Evolutionary conservation across 495 filamentous ascomycete genomes (phyloP).

Genomic region (Aspergillus sparsus): DNA sequence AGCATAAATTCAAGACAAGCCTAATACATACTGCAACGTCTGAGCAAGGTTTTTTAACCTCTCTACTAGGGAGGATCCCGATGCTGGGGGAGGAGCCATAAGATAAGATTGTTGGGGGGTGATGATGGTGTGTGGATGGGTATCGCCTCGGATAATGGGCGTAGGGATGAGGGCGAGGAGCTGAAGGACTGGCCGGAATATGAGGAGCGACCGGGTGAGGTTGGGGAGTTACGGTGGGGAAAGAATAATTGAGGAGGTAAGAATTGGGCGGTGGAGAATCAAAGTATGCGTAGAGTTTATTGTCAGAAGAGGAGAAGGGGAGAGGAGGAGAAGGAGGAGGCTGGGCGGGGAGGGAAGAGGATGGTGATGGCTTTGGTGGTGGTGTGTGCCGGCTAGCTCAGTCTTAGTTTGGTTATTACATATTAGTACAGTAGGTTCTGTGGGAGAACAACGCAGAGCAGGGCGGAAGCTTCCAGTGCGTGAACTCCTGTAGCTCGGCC

Average conservation of each 20-base stretch:
- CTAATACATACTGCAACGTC: conserved; percentile 76
- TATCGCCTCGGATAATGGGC: conserved; percentile 2
- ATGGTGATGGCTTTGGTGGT: conserved; percentile 12
- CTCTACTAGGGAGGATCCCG: conserved; percentile 68
- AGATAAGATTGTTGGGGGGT: conserved; percentile 10
- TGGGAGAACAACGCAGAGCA: neutral
- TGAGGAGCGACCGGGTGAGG: neutral
- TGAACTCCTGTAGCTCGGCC: neutral
- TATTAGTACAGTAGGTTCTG: neutral
- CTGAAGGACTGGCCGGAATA: neutral
- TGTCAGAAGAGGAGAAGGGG: neutral
- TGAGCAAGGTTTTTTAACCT: conserved; percentile 75
- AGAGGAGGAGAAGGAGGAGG: conserved; percentile 6
- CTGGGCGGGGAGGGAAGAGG: conserved; percentile 14
- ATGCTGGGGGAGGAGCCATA: conserved; percentile 82
- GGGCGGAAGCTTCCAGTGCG: conserved; percentile 20
- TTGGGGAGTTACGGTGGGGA: neutral
- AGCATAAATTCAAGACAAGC: conserved; percentile 26
- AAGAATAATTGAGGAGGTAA: conserved; percentile 17
- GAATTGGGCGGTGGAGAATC: conserved; percentile 14
- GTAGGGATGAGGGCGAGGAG: conserved; percentile 10
- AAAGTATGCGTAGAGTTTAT: conserved; percentile 5
- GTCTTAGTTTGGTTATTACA: neutral
- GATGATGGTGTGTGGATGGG: conserved; percentile 2
- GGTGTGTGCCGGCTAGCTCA: conserved; percentile 12